Evolutionary conservation across 345 rosid genomes (phyloP).

Genomic region (Pseudoturritis turrita): DNA sequence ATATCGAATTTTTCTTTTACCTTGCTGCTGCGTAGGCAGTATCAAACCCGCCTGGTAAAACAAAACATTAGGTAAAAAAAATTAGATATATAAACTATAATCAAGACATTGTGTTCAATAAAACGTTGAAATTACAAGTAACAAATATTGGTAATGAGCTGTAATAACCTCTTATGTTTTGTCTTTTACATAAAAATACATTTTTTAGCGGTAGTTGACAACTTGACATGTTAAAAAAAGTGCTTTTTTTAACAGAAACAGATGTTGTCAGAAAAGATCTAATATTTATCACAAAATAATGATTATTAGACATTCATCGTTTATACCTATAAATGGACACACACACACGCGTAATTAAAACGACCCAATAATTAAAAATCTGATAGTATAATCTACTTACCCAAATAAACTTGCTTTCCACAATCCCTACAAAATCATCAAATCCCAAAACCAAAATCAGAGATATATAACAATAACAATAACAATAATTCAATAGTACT

Average conservation of each 20-base stretch:
- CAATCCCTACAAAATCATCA: slow-evolving; percentile 66
- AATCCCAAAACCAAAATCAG: slow-evolving; percentile 12
- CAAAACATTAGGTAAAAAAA: neutral
- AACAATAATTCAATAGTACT: neutral
- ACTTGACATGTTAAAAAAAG: neutral
- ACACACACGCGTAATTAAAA: slow-evolving; percentile 15
- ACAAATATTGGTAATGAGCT: neutral
- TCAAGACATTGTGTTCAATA: neutral
- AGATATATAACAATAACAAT: neutral
- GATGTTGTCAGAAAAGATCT: slow-evolving; percentile 18
- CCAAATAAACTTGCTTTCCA: slow-evolving; percentile 95
- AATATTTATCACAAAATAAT: slow-evolving; percentile 13
- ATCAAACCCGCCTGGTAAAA: slow-evolving; percentile 80
- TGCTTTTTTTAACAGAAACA: neutral
- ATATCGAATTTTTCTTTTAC: slow-evolving; percentile 26
- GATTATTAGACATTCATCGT: slow-evolving; percentile 7
- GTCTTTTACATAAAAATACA: neutral
- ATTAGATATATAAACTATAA: neutral
- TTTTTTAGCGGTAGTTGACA: neutral
- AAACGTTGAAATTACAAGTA: neutral
- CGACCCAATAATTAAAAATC: neutral
- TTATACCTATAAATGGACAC: neutral
- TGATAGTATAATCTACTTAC: slow-evolving; percentile 44
- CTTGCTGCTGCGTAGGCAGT: slow-evolving; percentile 97
- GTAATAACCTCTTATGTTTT: slow-evolving; percentile 6